Base-by-base conservation (phyloP, 805 yeast species). In the Myxozyma nipponensis region DNA sequence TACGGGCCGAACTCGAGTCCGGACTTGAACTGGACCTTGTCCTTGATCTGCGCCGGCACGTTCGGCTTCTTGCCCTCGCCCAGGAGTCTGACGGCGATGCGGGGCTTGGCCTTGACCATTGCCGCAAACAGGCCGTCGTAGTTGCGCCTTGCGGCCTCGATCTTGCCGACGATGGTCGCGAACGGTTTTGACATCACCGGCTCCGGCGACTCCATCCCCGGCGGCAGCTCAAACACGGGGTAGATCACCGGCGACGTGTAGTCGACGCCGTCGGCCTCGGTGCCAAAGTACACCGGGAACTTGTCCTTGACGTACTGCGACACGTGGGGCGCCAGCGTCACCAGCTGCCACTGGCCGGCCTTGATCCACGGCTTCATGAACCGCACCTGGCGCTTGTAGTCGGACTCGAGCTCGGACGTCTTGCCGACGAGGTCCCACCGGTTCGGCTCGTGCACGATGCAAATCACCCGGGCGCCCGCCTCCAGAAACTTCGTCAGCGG, bases 121-220 rank as follows among this genome's bases (percentile, higher is more conserved):
- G 45, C 48, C 36, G 26, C 22, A 26, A 54, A 53, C 10, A 53
- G 42, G 39, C 21, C 30, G 45, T 32, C 40, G 42, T 54, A 54
- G 39, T 54, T 38, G 15, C 57, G 41, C 10, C 59, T 50, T 51
- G 58, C 46, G 3, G 59, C 58, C 44, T 54, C 59, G n/a, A 52
- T 40, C 25, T 54, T 54, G 23, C 57, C 58, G 19, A 49, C 54
- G 5, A 54, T 48, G 19, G 54, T 42, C 10, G 38, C 54, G 34
- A 43, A 54, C n/a, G 47, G 42, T 10, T 42, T 15, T 7, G 13
- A 9, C 32, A 28, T 28, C 13, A 28, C 32, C 23, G 54, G 54
- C 44, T 37, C 39, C 17, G 32, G 30, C n/a, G 36, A 23, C 36
- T 48, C 47, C 26, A 49, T 10, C 10, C 28, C 37, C 13, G 44